phyloP scores from a whole-genome alignment of 352 stramenopile species.

The Pseudoperonospora humuli region DNA sequence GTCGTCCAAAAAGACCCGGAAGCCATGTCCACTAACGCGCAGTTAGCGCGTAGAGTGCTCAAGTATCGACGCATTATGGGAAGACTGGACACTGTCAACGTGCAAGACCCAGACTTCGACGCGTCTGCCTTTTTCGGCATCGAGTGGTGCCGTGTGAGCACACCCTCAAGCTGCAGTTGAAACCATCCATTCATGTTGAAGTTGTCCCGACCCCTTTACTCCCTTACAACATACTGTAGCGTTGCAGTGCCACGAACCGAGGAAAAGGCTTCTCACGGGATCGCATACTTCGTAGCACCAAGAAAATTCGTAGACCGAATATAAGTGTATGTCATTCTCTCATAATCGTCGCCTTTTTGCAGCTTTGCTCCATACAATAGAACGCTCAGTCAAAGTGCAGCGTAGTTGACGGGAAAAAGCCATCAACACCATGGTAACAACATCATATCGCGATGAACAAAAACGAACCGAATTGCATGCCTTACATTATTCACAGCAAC shows the following conservation, averaged over 20 bases:
- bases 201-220: too few relatives aligned
- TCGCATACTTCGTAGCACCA: slow-evolving; percentile 6
- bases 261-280: not conserved
- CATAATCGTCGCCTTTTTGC: not conserved
- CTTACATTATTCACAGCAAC: too few relatives aligned
- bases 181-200: slow-evolving; percentile 17
- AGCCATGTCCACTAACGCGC: slow-evolving; percentile 22
- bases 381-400: too few relatives aligned
- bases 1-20: slow-evolving; percentile 23
- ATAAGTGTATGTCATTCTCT: slow-evolving; percentile 7
- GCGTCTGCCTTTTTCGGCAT: slow-evolving; percentile 36
- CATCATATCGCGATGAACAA: too few relatives aligned
- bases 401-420: too few relatives aligned
- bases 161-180: slow-evolving; percentile 20
- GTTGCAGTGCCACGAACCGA: not conserved
- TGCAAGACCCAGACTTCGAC: slow-evolving; percentile 28
- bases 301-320: slow-evolving; percentile 7
- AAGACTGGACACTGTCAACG: slow-evolving; percentile 26
- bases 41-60: slow-evolving; percentile 30
- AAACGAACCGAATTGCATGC: too few relatives aligned
- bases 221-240: too few relatives aligned
- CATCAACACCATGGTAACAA: too few relatives aligned
- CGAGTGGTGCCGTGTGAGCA: slow-evolving; percentile 27
- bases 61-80: slow-evolving; percentile 31
- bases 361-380: too few relatives aligned